phyloP scores from a whole-genome alignment of 1,139 yeast genomes.

The Geotrichum fermentans region DNA sequence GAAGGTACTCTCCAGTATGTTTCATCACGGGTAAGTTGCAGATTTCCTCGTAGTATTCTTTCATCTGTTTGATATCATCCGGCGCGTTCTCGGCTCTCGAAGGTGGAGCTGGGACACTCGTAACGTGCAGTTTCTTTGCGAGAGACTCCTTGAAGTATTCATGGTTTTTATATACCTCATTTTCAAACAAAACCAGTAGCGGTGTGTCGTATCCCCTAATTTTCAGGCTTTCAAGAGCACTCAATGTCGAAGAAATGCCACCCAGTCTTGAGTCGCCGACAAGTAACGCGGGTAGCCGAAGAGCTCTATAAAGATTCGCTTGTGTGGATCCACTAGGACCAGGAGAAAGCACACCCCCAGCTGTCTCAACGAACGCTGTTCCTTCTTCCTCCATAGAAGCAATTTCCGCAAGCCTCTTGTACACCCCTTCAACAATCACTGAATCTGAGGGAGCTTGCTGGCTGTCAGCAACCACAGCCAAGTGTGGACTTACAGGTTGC shows the following conservation, averaged over 20 bases:
- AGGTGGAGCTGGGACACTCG: constrained; percentile 20
- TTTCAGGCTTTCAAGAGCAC: constrained; percentile 29
- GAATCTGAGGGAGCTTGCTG: constrained; percentile 15
- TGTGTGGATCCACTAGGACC: constrained; percentile 28
- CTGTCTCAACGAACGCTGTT: constrained; percentile 30
- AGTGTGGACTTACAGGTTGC: constrained; percentile 31
- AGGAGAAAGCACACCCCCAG: constrained; percentile 33
- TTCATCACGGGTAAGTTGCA: constrained; percentile 18
- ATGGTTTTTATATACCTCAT: constrained; percentile 26
- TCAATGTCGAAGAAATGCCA: constrained; percentile 31
- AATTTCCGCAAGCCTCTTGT: background rate
- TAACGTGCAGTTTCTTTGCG: constrained; percentile 10
- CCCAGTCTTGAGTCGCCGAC: constrained; percentile 31
- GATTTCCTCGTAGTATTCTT: constrained; percentile 24
- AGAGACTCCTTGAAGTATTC: constrained; percentile 27
- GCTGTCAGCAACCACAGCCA: constrained; percentile 25
- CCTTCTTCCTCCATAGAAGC: constrained; percentile 1
- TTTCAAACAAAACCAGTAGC: constrained; percentile 25
- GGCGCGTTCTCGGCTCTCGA: constrained; percentile 18
- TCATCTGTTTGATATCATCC: constrained; percentile 23
- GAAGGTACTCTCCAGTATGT: constrained; percentile 20
- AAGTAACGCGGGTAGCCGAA: constrained; percentile 30
- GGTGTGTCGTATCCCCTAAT: constrained; percentile 30
- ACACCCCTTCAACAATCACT: constrained; percentile 7
- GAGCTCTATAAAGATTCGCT: constrained; percentile 30